Base-by-base conservation (phyloP, 495 filamentous ascomycete genomes). In the Trichoderma virens region DNA sequence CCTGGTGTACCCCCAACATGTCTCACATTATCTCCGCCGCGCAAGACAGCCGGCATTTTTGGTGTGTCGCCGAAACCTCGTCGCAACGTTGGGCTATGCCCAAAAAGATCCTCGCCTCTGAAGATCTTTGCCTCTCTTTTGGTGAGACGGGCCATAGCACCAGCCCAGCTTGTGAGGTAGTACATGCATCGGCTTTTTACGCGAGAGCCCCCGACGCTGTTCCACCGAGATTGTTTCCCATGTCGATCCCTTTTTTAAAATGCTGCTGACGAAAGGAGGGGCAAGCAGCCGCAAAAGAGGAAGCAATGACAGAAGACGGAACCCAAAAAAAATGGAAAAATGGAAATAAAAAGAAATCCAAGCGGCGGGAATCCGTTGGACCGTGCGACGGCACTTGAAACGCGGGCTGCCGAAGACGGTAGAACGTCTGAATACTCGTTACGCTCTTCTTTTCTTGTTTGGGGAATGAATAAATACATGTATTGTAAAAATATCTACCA, bases 371-470 rank as follows among this genome's bases (percentile, higher is more conserved):
- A 51, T 51, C 45, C 45, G n/a, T 51, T 16, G 45, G 45, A 25
- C 45, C 45, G 45, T 51, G 45, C 45, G 45, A 51, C 45, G 25
- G 51, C 51, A 56, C 51, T 56, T 56, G 51, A 56, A 56, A 56
- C 51, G 51, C 51, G 23, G 51, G 51, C 25, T 28, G 25, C 51
- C 51, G 51, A 56, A 30, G 51, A 30, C 51, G 51, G 41, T 45
- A 45, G 16, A 45, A 45, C 41, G 41, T 7, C 18, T 45, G 41
- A n/a, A n/a, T n/a, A n/a, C n/a, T 35, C 32, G 5, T 35, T 35
- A 35, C 4, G 5, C 32, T 11, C 32, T 11, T 35, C 32, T 35
- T 35, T 4, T 35, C 4, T 35, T 4, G 32, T 35, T n/a, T 20
- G n/a, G 18, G 16, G 39, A 18, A 6, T 47, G 43, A n/a, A n/a